Evolutionary conservation across 2,329 filamentous ascomycete genomes (phyloP), one percentile per base, ranked within the genome.

Genomic region (Colletotrichum kahawae): DNA sequence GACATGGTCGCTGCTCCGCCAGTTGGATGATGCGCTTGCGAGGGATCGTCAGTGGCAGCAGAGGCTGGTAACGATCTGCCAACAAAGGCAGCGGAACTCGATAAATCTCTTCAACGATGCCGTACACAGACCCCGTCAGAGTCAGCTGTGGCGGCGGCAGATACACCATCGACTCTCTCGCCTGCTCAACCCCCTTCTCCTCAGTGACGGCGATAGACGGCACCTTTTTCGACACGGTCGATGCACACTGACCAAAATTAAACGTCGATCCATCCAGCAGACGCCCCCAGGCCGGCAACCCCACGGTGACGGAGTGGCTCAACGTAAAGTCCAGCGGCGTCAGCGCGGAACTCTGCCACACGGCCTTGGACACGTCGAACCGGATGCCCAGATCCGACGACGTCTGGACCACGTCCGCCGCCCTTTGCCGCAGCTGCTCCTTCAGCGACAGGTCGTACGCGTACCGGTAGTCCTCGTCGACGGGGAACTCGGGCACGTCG

Each of bases 111-210:
- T 82, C 81, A 24, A 83, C 76, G 16, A 87, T 79, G 0, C 86
- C 86, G 51, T 88, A 87, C 1, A 85, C 79, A 1, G 85, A 85
- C 3, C 82, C 84, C 2, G 84, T 82, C 16, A 88, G 72, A 2
- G 82, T 85, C 12, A 88, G 63, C 8, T 82, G 82, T 5, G 86
- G 86, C 5, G 75, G 71, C 3, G 78, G 76, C 13, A 78, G 43
- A 54, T 74, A 77, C 16, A 77, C 66, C 34, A 63, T 65, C 14
- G 74, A 43, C 31, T 70, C 68, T 18, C 38, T 59, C 14, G 62
- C 57, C 5, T 76, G 75, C 5, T 38, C 7, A 14, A 34, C 43
- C 3, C 74, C 67, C 29, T 77, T 76, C 3, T 10, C 33, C 57
- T 68, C 63, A 7, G 24, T 68, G 7, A 72, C 33, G 18, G 69